Conservation (phyloP, 2,329 filamentous ascomycete genomes). For the Phyllosticta citribraziliensis region DNA sequence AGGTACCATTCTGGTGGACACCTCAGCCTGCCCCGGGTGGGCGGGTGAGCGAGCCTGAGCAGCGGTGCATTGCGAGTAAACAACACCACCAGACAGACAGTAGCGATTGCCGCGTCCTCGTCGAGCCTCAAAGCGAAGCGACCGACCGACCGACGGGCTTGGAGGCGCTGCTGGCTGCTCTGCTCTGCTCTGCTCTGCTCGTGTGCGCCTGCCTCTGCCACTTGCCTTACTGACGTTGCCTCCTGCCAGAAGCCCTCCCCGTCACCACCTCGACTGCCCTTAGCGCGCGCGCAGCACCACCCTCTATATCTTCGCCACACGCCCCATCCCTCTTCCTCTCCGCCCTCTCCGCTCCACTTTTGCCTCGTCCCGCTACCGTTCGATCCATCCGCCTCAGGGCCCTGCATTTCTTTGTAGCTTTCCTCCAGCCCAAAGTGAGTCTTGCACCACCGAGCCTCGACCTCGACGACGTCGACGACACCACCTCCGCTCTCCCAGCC, state of each 20-base stretch:
- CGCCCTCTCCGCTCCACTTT: slow-evolving; percentile 25
- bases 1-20: background rate
- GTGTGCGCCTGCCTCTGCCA: slow-evolving; percentile 11
- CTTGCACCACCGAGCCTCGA: background rate
- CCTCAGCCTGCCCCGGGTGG: background rate
- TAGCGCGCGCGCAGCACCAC: slow-evolving; percentile 13
- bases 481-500: background rate
- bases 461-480: background rate
- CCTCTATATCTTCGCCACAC: slow-evolving; percentile 15
- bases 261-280: slow-evolving; percentile 6
- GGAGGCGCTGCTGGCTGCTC: slow-evolving; percentile 3
- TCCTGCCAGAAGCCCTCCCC: slow-evolving; percentile 9
- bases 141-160: background rate
- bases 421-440: slow-evolving; percentile 25
- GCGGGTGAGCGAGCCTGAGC: background rate
- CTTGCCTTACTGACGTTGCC: slow-evolving; percentile 11
- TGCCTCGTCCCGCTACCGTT: slow-evolving; percentile 21
- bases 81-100: background rate
- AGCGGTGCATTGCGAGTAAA: background rate
- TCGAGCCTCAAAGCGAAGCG: background rate
- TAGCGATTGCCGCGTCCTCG: background rate
- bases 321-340: slow-evolving; percentile 15
- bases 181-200: background rate
- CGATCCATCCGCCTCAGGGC: slow-evolving; percentile 28
- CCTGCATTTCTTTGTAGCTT: slow-evolving; percentile 36